Percentiles rank a stretch among this genome's conserved stretches.
phyloP scores from a whole-genome alignment of 352 stramenopile genomes.

The Pythium pyrilobum region DNA sequence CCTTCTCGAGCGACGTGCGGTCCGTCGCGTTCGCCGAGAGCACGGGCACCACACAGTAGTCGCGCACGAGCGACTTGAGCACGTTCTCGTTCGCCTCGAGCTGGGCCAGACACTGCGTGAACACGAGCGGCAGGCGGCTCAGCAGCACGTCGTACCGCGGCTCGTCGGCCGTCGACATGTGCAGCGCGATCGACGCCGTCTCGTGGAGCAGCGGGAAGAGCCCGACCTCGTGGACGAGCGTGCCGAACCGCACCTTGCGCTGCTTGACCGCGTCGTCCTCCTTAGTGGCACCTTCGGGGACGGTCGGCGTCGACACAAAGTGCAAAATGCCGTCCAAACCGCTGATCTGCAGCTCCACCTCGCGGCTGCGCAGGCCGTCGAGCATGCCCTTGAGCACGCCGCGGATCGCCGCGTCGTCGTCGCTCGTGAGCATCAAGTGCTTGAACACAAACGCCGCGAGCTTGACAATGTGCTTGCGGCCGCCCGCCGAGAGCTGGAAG shows the following conservation, averaged over 20 bases:
- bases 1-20: conserved; percentile 41
- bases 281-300: conserved; percentile 3
- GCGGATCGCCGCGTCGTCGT: conserved; percentile 45
- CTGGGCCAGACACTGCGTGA: conserved; percentile 78
- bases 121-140: conserved; percentile 71
- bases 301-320: conserved; percentile 48
- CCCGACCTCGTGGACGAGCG: conserved; percentile 63
- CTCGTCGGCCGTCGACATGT: conserved; percentile 15
- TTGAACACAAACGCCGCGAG: conserved; percentile 76
- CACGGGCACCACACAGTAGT: conserved; percentile 69
- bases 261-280: conserved; percentile 19
- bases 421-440: conserved; percentile 45
- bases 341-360: conserved; percentile 61
- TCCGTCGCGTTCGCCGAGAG: conserved; percentile 36
- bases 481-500: conserved; percentile 26
- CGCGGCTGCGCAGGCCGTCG: conserved; percentile 60
- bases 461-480: conserved; percentile 62
- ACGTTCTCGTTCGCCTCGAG: conserved; percentile 61
- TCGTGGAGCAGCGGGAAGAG: conserved; percentile 72
- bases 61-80: conserved; percentile 59
- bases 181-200: conserved; percentile 42
- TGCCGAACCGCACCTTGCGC: conserved; percentile 37
- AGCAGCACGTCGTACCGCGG: conserved; percentile 44
- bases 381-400: conserved; percentile 51
- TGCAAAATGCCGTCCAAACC: conserved; percentile 70